Conservation (phyloP, 2,329 filamentous ascomycete genomes). For the Fusarium tupiense region DNA sequence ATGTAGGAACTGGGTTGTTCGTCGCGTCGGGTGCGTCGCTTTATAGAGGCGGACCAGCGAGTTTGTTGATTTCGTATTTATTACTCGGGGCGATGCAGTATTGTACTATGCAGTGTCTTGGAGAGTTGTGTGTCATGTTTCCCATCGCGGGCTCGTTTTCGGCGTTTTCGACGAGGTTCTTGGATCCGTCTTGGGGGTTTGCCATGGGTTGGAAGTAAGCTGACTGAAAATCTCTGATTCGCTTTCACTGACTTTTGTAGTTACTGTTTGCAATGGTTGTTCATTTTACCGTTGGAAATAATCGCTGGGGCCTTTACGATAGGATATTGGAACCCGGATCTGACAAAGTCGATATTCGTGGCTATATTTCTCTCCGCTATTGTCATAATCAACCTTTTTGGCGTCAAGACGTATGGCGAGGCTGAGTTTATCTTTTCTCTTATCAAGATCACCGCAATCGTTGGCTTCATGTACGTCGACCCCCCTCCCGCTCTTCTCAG, state of each 20-base stretch:
- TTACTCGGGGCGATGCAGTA: conserved; percentile 89
- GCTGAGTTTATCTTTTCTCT: conserved; percentile 89
- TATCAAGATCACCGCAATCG: conserved; percentile 84
- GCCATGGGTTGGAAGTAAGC: conserved; percentile 93
- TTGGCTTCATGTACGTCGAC: conserved; percentile 80
- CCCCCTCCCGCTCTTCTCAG: conserved; percentile 37
- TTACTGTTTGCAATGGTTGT: conserved; percentile 88
- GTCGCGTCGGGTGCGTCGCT: conserved; percentile 82
- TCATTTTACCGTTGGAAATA: conserved; percentile 84
- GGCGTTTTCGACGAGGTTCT: conserved; percentile 90
- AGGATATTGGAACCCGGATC: conserved; percentile 75
- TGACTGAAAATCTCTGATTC: fast-evolving
- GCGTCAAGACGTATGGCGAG: conserved; percentile 88
- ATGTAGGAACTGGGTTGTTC: conserved; percentile 80
- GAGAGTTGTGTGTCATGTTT: conserved; percentile 89
- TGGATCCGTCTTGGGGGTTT: conserved; percentile 94
- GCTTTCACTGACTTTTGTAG: conserved; percentile 50
- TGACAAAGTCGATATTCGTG: conserved; percentile 80
- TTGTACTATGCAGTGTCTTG: conserved; percentile 89
- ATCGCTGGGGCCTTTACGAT: conserved; percentile 88
- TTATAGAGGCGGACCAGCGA: conserved; percentile 79
- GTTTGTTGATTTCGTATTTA: conserved; percentile 77
- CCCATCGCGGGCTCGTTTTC: conserved; percentile 93
- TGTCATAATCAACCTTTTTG: conserved; percentile 84
- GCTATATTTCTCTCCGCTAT: conserved; percentile 82